Evolutionary conservation across 345 rosid genomes (phyloP).

Genomic region (Trapa bicornis): DNA sequence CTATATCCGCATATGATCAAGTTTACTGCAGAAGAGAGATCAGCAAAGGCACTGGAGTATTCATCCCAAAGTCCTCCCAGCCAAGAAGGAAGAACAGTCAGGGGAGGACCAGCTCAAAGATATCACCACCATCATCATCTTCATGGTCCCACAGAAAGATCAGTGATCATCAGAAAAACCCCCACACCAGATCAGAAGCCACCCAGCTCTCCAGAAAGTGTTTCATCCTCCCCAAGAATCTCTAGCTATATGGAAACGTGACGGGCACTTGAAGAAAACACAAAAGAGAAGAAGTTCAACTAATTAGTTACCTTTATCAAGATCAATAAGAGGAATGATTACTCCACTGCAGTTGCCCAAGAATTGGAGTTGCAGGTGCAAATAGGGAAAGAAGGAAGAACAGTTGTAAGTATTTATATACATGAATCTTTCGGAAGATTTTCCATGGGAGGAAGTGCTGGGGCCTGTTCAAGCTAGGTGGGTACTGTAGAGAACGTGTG

Average conservation of each 20-base stretch:
- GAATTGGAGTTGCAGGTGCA: not conserved
- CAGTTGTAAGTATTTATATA: not conserved
- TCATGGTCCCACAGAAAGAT: not conserved
- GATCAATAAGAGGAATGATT: not conserved
- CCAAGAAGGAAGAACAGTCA: conserved; percentile 10
- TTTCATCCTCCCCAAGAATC: not conserved
- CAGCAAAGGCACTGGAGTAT: conserved; percentile 13
- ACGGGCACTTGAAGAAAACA: no score
- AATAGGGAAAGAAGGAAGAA: not conserved
- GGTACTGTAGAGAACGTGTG: not conserved
- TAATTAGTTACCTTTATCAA: not conserved
- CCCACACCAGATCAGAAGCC: conserved; percentile 1
- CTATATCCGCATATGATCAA: conserved; percentile 23
- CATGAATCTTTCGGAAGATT: not conserved
- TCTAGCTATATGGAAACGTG: not conserved
- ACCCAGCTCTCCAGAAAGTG: not conserved
- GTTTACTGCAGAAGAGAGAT: conserved; percentile 2
- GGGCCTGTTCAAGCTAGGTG: not conserved
- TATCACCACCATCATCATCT: not conserved
- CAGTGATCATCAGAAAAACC: not conserved
- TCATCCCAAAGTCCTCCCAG: conserved; percentile 11
- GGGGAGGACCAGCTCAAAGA: not conserved
- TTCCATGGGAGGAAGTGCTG: not conserved
- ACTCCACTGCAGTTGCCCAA: not conserved
- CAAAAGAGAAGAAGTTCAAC: not conserved